These are phyloP conservation scores for Lophiostoma macrostomum DNA, from an alignment of 495 filamentous ascomycete species.

Conservation along the genomic window DNA sequence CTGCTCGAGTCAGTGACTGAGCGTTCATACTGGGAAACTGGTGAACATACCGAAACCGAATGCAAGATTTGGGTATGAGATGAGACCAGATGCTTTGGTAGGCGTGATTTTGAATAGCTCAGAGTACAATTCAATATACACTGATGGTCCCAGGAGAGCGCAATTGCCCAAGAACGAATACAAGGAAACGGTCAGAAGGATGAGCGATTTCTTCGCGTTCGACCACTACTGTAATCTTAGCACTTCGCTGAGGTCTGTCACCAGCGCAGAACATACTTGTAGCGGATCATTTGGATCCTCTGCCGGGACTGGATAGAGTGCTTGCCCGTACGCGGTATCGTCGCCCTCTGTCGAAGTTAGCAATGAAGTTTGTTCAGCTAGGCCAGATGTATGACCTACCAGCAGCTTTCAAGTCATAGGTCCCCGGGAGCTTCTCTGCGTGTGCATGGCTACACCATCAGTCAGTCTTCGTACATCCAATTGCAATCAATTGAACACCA, in stretches of 20 bases:
- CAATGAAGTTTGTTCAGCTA: constrained; percentile 33
- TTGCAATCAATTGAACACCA: not conserved
- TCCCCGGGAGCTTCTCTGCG: constrained; percentile 57
- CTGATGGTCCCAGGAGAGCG: constrained; percentile 55
- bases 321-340: constrained; percentile 59
- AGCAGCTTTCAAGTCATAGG: constrained; percentile 51
- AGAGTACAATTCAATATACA: constrained; percentile 58
- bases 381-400: not conserved
- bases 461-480: too few relatives aligned
- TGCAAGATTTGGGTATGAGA: constrained; percentile 62
- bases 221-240: constrained; percentile 47
- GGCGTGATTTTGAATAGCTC: constrained; percentile 53
- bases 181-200: constrained; percentile 55
- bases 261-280: constrained; percentile 22
- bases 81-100: constrained; percentile 52
- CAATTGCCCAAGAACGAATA: constrained; percentile 64
- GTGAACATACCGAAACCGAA: constrained; percentile 59
- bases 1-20: not conserved
- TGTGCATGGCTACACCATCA: constrained; percentile 50
- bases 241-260: not conserved
- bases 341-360: constrained; percentile 51
- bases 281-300: constrained; percentile 64
- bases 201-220: constrained; percentile 57
- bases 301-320: constrained; percentile 59
- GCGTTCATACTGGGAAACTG: not conserved